Evolutionary conservation across 2,329 filamentous ascomycete genomes (phyloP).

Genomic region (Dothideomycetidae sp.): DNA sequence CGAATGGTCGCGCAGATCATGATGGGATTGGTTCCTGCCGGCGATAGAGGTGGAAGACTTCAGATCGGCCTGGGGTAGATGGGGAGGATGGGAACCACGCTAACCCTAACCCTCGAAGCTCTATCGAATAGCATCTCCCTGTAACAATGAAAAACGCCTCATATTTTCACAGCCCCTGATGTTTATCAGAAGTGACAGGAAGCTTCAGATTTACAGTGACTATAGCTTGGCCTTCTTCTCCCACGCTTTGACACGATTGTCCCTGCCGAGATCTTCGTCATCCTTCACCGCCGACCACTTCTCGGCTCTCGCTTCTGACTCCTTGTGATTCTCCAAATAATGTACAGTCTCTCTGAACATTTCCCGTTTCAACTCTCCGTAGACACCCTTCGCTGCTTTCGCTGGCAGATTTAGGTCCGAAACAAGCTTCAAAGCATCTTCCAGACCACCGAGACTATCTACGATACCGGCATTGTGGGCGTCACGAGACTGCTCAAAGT

Average conservation of each 20-base stretch:
- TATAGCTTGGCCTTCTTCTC: constrained; percentile 5
- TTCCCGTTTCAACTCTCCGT: constrained; percentile 58
- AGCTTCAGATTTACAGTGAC: no score
- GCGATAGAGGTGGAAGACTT: no score
- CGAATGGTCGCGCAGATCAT: no score
- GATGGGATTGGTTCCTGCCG: no score
- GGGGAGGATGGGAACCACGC: no score
- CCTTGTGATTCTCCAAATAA: constrained; percentile 39
- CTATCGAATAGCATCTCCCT: no score
- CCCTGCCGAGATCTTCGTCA: constrained; percentile 27
- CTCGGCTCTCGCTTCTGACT: constrained; percentile 25
- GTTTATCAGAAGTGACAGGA: no score
- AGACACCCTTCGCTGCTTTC: constrained; percentile 52
- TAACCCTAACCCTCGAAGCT: no score
- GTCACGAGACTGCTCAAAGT: constrained; percentile 32
- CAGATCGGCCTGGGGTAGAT: no score
- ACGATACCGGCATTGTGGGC: constrained; percentile 54
- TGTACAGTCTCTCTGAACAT: constrained; percentile 55
- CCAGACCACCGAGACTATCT: constrained; percentile 51
- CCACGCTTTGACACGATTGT: constrained; percentile 34
- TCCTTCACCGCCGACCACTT: constrained; percentile 23
- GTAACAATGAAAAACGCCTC: no score
- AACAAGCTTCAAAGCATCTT: constrained; percentile 48
- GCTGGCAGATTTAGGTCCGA: constrained; percentile 42
- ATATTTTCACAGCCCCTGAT: no score